Conservation (phyloP, 148 eudicot genomes). For the Amaranthus hypochondriacus region DNA sequence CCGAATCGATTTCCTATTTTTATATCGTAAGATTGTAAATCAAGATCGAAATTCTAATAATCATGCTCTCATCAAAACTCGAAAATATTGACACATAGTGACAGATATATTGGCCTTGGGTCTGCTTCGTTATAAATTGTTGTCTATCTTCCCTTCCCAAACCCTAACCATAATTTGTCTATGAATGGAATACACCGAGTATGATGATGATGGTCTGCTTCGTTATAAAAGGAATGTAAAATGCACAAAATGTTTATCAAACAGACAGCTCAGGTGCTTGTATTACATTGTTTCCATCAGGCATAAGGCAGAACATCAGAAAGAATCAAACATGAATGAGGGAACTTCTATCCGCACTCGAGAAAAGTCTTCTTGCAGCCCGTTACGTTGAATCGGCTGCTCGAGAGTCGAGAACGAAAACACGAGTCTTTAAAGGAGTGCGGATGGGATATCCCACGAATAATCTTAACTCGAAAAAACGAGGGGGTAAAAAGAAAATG, state of each 20-base stretch:
- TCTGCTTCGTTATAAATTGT: too few relatives aligned
- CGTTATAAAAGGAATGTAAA: background rate
- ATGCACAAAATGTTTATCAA: background rate
- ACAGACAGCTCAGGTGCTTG: constrained; percentile 1
- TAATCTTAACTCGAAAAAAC: background rate
- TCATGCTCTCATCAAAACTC: too few relatives aligned
- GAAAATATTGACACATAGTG: too few relatives aligned
- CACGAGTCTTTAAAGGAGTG: constrained; percentile 1
- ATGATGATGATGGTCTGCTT: background rate
- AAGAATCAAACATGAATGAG: constrained; percentile 14
- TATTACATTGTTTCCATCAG: constrained; percentile 4
- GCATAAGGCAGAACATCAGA: background rate
- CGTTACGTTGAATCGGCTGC: background rate
- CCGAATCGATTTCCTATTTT: too few relatives aligned
- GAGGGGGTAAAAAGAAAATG: background rate
- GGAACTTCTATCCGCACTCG: constrained; percentile 10
- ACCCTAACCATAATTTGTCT: too few relatives aligned
- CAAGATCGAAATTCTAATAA: too few relatives aligned
- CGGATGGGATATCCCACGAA: constrained; percentile 3
- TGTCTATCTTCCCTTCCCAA: too few relatives aligned
- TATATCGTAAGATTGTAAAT: too few relatives aligned
- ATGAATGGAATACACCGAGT: too few relatives aligned
- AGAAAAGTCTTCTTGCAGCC: constrained; percentile 1
- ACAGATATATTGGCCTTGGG: too few relatives aligned
- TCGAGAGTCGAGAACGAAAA: background rate